Evolutionary conservation across 306 rosid species (phyloP).

Genomic region (Clitoria ternatea): DNA sequence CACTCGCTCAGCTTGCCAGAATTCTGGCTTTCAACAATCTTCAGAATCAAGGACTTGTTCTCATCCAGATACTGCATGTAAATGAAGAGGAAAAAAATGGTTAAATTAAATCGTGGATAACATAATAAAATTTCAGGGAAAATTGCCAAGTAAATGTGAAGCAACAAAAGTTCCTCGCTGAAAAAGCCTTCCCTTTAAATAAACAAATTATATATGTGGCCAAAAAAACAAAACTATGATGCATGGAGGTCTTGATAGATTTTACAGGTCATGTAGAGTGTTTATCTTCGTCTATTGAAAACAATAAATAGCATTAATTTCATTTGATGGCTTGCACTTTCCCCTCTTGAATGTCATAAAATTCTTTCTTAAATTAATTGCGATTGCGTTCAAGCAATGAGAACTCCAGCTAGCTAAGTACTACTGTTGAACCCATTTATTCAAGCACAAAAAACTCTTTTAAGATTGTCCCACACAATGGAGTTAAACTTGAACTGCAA

Average conservation of each 20-base stretch:
- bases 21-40: conserved; percentile 98
- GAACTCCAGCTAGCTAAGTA: no score
- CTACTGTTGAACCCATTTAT: not conserved
- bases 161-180: not conserved
- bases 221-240: not conserved
- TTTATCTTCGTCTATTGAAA: not conserved
- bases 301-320: no score
- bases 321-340: not conserved
- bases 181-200: no score
- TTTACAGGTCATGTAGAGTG: not conserved
- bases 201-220: no score
- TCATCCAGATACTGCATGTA: conserved; percentile 88
- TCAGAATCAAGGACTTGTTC: conserved; percentile 93
- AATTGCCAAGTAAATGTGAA: not conserved
- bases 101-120: not conserved
- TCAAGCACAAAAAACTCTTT: not conserved
- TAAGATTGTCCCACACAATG: not conserved
- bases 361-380: not conserved
- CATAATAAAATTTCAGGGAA: not conserved
- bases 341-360: not conserved
- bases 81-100: not conserved
- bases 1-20: conserved; percentile 90
- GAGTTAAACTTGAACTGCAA: not conserved
- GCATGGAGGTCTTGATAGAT: not conserved
- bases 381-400: not conserved